Conservation (phyloP, 164 flowering plant genomes). For the Akebia trifoliata region DNA sequence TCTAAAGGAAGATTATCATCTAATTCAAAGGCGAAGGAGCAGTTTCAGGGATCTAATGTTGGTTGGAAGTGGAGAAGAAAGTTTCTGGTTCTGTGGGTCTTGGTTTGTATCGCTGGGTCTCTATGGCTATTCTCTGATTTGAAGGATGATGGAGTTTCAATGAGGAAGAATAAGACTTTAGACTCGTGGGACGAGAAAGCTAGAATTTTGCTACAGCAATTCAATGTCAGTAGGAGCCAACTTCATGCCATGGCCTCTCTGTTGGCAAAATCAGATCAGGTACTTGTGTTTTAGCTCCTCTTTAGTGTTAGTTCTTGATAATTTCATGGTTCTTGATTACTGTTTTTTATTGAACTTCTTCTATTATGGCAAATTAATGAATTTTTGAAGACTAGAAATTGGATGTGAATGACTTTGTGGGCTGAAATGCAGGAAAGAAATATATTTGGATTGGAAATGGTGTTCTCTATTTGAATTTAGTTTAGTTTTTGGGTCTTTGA, state of each 20-base stretch:
- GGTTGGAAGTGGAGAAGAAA: constrained; percentile 37
- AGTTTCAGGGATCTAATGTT: constrained; percentile 19
- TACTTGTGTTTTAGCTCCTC: constrained; percentile 16
- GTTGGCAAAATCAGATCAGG: constrained; percentile 52
- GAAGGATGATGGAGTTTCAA: constrained; percentile 10
- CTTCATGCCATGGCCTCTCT: constrained; percentile 40
- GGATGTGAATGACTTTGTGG: no score
- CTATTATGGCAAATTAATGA: background rate
- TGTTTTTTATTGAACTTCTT: background rate
- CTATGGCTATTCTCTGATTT: constrained; percentile 30
- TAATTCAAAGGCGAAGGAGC: constrained; percentile 37
- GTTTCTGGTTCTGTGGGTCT: constrained; percentile 30
- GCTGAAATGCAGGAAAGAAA: no score
- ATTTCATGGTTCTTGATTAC: background rate
- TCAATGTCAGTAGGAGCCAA: constrained; percentile 51
- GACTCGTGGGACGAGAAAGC: constrained; percentile 26
- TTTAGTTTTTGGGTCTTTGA: no score
- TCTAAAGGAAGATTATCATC: constrained; percentile 27
- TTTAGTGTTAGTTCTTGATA: background rate
- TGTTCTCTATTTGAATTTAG: no score
- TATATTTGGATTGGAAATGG: no score
- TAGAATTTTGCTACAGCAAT: constrained; percentile 28
- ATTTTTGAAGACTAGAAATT: background rate
- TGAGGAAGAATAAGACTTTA: constrained; percentile 16
- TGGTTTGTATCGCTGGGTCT: constrained; percentile 23